Conservation (phyloP, 164 flowering plant genomes). For the Stephania cephalantha region DNA sequence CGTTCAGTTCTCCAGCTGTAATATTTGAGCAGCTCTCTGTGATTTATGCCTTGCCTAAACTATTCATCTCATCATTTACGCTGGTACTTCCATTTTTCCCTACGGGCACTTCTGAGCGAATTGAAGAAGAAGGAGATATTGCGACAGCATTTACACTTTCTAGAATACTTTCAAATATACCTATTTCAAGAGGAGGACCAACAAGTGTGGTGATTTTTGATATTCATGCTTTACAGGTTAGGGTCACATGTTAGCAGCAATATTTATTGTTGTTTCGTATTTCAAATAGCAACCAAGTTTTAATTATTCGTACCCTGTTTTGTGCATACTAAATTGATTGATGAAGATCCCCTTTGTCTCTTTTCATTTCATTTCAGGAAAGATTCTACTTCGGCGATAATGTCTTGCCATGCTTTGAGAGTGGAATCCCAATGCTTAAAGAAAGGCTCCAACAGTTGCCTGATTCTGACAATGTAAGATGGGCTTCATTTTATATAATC, state of each 20-base stretch:
- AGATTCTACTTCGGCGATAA: slow-evolving; percentile 98
- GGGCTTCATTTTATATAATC: not conserved
- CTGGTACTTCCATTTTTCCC: slow-evolving; percentile 97
- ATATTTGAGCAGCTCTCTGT: slow-evolving; percentile 95
- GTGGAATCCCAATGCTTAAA: slow-evolving; percentile 90
- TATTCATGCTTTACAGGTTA: slow-evolving; percentile 97
- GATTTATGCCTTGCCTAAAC: slow-evolving; percentile 83
- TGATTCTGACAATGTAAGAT: slow-evolving; percentile 88
- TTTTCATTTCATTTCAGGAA: slow-evolving; percentile 45
- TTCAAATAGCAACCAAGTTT: not conserved
- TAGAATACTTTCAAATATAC: slow-evolving; percentile 81
- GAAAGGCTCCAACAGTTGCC: slow-evolving; percentile 88
- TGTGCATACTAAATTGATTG: not conserved
- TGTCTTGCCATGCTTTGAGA: slow-evolving; percentile 92
- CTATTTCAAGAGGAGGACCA: slow-evolving; percentile 91
- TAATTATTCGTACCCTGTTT: not conserved
- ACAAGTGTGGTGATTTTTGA: slow-evolving; percentile 89
- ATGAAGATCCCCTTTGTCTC: not conserved
- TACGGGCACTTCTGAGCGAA: slow-evolving; percentile 91
- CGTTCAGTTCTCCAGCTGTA: slow-evolving; percentile 91
- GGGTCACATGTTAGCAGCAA: slow-evolving; percentile 10
- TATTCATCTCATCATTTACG: slow-evolving; percentile 80
- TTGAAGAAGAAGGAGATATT: slow-evolving; percentile 98
- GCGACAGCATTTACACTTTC: slow-evolving; percentile 97
- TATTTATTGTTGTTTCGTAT: not conserved